These are phyloP conservation scores for Zoysia matrella DNA, from an alignment of 202 grass and related monocot genomes.

Conservation along the genomic window DNA sequence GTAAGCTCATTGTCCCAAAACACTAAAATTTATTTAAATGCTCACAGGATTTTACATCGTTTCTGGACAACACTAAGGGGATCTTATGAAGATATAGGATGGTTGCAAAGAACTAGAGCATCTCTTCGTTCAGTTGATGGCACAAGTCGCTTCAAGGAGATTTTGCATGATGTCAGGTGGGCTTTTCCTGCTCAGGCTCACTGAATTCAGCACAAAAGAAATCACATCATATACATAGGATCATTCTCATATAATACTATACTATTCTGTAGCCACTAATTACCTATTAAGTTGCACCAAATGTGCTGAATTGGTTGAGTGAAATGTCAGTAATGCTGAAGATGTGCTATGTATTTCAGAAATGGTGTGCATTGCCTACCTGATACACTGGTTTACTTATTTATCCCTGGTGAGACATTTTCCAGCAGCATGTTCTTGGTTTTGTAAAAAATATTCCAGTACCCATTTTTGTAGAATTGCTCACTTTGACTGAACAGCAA, in stretches of 20 bases:
- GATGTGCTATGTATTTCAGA: conserved; percentile 50
- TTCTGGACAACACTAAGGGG: conserved; percentile 77
- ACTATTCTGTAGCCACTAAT: not conserved
- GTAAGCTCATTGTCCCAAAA: conserved; percentile 17
- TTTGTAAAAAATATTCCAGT: not conserved
- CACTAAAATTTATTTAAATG: conserved; percentile 30
- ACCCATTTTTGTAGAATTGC: not conserved
- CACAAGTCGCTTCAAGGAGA: conserved; percentile 64
- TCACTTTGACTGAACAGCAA: not conserved
- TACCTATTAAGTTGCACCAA: not conserved
- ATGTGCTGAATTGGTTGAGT: conserved; percentile 14
- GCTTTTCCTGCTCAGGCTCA: not conserved
- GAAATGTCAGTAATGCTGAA: conserved; percentile 22
- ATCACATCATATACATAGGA: not conserved
- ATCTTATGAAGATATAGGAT: conserved; percentile 86
- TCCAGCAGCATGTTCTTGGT: not conserved
- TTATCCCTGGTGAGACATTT: conserved; percentile 71
- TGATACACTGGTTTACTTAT: conserved; percentile 74
- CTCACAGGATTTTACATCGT: conserved; percentile 66
- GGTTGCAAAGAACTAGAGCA: conserved; percentile 70
- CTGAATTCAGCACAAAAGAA: not conserved
- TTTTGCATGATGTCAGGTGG: conserved; percentile 77
- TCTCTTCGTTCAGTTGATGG: conserved; percentile 64
- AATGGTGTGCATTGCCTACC: conserved; percentile 65
- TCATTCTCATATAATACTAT: not conserved